Evolutionary conservation across 1,139 yeast genomes (phyloP).

Genomic region (Yamadazyma atlantica): DNA sequence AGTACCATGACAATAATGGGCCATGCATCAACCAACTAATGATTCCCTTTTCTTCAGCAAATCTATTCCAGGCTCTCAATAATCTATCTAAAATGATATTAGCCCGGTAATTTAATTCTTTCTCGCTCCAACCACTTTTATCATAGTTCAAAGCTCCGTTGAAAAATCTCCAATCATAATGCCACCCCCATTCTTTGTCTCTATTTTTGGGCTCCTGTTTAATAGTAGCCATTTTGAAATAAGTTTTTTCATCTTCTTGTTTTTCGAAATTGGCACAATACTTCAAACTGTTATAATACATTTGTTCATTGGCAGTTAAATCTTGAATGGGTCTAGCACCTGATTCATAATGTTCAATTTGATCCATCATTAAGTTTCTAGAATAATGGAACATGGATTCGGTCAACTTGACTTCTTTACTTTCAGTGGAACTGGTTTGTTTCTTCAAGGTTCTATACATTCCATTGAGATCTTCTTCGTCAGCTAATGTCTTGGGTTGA

Average conservation of each 20-base stretch:
- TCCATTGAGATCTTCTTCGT: slow-evolving; percentile 22
- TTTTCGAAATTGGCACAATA: slow-evolving; percentile 18
- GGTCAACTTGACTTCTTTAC: slow-evolving; percentile 20
- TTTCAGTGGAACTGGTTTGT: slow-evolving; percentile 13
- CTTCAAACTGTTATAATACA: slow-evolving; percentile 26
- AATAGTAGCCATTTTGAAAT: slow-evolving; percentile 35
- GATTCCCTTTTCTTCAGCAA: slow-evolving; percentile 35
- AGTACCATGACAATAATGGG: slow-evolving; percentile 42
- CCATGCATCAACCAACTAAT: slow-evolving; percentile 56
- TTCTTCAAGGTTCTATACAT: slow-evolving; percentile 22
- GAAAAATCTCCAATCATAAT: slow-evolving; percentile 43
- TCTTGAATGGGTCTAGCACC: slow-evolving; percentile 5
- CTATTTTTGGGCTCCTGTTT: slow-evolving; percentile 23
- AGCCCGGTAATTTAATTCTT: slow-evolving; percentile 24
- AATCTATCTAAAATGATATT: slow-evolving; percentile 28
- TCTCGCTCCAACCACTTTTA: slow-evolving; percentile 26
- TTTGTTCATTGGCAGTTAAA: slow-evolving; percentile 19
- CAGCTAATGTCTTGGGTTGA: slow-evolving; percentile 19
- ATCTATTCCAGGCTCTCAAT: slow-evolving; percentile 34
- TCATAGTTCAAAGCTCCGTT: slow-evolving; percentile 32
- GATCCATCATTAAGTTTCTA: slow-evolving; percentile 16
- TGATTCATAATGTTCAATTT: slow-evolving; percentile 19
- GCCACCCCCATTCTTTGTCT: slow-evolving; percentile 37
- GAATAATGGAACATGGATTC: slow-evolving; percentile 24
- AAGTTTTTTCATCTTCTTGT: slow-evolving; percentile 25